Percentiles rank a stretch among this genome's conserved stretches.
Conservation (phyloP, 768 basidiomycete species). For the Rhodotorula toruloides region DNA sequence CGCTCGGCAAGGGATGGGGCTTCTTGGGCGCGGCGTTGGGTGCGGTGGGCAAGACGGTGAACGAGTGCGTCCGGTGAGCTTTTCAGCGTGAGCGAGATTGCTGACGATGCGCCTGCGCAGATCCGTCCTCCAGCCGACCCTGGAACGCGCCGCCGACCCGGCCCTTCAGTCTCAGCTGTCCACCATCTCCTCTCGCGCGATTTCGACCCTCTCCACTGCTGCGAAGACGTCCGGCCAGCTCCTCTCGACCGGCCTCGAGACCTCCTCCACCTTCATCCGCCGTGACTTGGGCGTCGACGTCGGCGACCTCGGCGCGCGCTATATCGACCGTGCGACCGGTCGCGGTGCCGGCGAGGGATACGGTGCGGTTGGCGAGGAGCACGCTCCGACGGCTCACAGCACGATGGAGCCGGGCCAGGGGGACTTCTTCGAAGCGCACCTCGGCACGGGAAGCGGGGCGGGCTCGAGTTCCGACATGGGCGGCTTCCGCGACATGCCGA, state of each 20-base stretch:
- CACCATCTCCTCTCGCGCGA: conserved; percentile 57
- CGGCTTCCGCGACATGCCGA: conserved; percentile 22
- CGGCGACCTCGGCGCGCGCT: conserved; percentile 33
- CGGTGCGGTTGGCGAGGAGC: conserved; percentile 18
- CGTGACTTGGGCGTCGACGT: conserved; percentile 77
- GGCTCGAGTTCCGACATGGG: not conserved
- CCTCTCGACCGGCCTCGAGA: conserved; percentile 41
- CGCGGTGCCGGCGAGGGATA: conserved; percentile 33
- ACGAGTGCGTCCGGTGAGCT: conserved; percentile 56
- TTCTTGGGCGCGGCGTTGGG: conserved; percentile 80
- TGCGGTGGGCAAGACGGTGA: conserved; percentile 70
- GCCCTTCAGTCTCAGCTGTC: conserved; percentile 66
- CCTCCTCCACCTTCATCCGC: conserved; percentile 73
- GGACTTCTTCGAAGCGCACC: conserved; percentile 27
- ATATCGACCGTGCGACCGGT: conserved; percentile 30
- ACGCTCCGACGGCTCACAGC: conserved; percentile 7
- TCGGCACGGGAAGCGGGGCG: not conserved
- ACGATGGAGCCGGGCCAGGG: not conserved
- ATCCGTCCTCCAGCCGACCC: conserved; percentile 81
- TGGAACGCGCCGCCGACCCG: conserved; percentile 76
- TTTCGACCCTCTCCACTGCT: conserved; percentile 57
- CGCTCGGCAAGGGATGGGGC: conserved; percentile 91
- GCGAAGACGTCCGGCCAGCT: conserved; percentile 58
- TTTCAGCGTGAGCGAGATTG: too few species aligned
- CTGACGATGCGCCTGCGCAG: not conserved